Percentiles rank a stretch among this genome's conserved stretches.
Evolutionary conservation across 805 yeast genomes (phyloP).

Genomic region (Cyberlindnera euphorbiiphila): DNA sequence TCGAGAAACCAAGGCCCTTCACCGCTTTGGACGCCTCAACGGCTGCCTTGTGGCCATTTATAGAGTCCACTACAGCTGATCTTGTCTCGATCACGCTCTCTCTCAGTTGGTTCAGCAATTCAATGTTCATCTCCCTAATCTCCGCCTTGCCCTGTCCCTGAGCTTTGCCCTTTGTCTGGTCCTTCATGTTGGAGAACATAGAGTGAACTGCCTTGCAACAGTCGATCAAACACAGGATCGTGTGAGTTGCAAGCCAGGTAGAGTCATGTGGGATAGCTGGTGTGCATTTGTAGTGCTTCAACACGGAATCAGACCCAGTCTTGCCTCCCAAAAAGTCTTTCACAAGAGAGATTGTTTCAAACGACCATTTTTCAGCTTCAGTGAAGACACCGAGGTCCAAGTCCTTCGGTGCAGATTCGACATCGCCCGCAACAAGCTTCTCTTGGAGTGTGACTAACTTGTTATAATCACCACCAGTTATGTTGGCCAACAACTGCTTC

Average conservation of each 20-base stretch:
- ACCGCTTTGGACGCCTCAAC: constrained; percentile 8
- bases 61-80: background rate
- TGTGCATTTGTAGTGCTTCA: constrained; percentile 1
- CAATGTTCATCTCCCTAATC: constrained; percentile 19
- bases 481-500: constrained; percentile 9
- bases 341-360: constrained; percentile 10
- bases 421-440: constrained; percentile 13
- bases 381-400: constrained; percentile 14
- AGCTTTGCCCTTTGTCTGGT: constrained; percentile 3
- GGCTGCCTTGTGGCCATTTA: constrained; percentile 2
- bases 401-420: constrained; percentile 2
- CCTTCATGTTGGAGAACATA: constrained; percentile 7
- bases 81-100: constrained; percentile 18
- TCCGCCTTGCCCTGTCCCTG: constrained; percentile 9
- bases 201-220: constrained; percentile 21
- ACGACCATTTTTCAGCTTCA: constrained; percentile 23
- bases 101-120: constrained; percentile 16
- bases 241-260: constrained; percentile 22
- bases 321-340: constrained; percentile 11
- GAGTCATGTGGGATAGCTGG: constrained; percentile 17
- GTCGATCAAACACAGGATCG: constrained; percentile 16
- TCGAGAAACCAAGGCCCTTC: constrained; percentile 12
- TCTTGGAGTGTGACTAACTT: constrained; percentile 15
- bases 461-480: constrained; percentile 15
- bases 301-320: background rate